Evolutionary conservation across 306 rosid species (phyloP).

Genomic region (Gastrolobium villosum): DNA sequence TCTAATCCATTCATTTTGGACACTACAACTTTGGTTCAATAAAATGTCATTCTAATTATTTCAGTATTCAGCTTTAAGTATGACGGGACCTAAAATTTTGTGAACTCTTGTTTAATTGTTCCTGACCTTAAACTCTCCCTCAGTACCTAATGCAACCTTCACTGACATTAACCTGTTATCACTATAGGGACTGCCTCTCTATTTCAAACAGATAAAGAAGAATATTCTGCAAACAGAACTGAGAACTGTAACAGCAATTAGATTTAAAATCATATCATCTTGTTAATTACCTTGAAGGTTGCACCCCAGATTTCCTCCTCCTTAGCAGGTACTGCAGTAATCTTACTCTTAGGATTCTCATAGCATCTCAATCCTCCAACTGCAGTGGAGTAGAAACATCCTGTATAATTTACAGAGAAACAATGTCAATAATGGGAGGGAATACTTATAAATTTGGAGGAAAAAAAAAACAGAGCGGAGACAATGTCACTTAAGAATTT

Average conservation of each 20-base stretch:
- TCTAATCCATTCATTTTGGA: constrained; percentile 16
- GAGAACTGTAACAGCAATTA: neutral
- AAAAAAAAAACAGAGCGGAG: neutral
- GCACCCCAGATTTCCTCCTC: constrained; percentile 99
- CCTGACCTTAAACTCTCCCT: neutral
- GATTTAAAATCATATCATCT: constrained; percentile 23
- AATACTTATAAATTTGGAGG: neutral
- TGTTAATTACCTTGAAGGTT: constrained; percentile 79
- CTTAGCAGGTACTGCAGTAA: constrained; percentile 89
- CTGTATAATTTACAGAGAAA: constrained; percentile 54
- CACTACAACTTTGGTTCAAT: neutral
- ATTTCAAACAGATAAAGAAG: constrained; percentile 18
- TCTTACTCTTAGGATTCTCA: constrained; percentile 89
- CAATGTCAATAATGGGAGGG: constrained; percentile 23
- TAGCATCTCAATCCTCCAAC: constrained; percentile 88
- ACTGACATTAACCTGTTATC: neutral
- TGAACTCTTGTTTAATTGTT: neutral
- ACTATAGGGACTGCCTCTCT: neutral
- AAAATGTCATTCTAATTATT: neutral
- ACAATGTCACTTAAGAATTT: neutral
- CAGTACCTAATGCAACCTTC: constrained; percentile 3
- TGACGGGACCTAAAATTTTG: neutral
- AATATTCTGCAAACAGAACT: constrained; percentile 22
- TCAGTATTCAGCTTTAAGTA: neutral
- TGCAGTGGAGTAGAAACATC: constrained; percentile 89